Evolutionary conservation across 2,329 filamentous ascomycete genomes (phyloP), one percentile per base, ranked within the genome.

Genomic region (Xylaria sp.): DNA sequence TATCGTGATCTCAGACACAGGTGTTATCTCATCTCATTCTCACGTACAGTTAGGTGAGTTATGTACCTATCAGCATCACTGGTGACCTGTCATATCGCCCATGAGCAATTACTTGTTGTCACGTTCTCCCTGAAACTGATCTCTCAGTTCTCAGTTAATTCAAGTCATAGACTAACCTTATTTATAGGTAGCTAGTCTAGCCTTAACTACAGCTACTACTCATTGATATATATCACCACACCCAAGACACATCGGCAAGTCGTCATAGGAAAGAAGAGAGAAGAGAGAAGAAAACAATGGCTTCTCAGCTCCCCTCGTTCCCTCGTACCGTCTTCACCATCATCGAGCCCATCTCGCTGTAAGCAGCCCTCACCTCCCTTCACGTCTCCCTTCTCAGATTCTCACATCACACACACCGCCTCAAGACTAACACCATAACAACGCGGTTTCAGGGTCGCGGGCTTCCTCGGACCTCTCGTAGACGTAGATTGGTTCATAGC

Each of bases 291-390:
- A 15, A 31, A 43, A 47, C 35, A 14, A 89, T 89, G 87, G 80
- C 87, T 11, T 82, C 87, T 28, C 82, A 84, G 65, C 81, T 92
- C 21, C 89, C 89, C 2, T 72, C 81, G 2, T 80, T 91, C 70
- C 89, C 89, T 12, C 82, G 87, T 63, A 74, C 89, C 50, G 78
- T 91, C 51, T 91, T 92, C 67, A 89, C 87, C 31, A 74, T 91
- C 57, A 72, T 91, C 43, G 89, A 92, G 75, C 89, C 89, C 33
- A 79, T 91, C 62, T 88, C 87, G 19, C 80, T 90, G 87, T 90
- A 81, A 77, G 83, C n/a, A n/a, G n/a, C n/a, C n/a, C n/a, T 72
- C 19, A 47, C 14, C 25, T 19, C 21, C 42, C 35, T 31, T 43
- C 14, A n/a, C n/a, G n/a, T 11, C 33, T 19, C 9, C 8, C 25